Percentiles rank a stretch among this genome's conserved stretches.
Conservation (phyloP, 371 early-diverging fungal species). For the Mucor circinelloides region DNA sequence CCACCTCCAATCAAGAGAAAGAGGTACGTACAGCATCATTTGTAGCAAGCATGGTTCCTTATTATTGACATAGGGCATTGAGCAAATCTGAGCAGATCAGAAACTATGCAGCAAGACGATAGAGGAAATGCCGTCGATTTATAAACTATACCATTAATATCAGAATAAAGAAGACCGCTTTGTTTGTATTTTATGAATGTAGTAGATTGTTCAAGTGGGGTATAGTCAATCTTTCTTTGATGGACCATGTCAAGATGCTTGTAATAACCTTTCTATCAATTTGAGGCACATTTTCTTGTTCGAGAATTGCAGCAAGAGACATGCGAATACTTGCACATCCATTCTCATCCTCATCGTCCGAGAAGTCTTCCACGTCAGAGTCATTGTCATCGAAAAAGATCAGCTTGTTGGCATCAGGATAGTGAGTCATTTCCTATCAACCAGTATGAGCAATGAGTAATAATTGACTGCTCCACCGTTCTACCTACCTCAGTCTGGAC, state of each 20-base stretch:
- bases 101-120: slow-evolving; percentile 1
- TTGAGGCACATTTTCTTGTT: slow-evolving; percentile 32
- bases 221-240: slow-evolving; percentile 24
- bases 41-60: not conserved
- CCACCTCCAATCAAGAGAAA: not conserved
- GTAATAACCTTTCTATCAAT: slow-evolving; percentile 13
- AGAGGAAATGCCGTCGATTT: not conserved
- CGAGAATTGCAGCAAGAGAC: slow-evolving; percentile 33
- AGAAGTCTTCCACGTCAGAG: slow-evolving; percentile 2
- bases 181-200: not conserved
- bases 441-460: not conserved
- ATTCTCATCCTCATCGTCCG: slow-evolving; percentile 22
- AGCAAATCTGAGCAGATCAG: not conserved
- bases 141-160: not conserved
- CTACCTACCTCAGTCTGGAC: slow-evolving; percentile 26
- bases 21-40: not conserved
- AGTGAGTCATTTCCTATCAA: slow-evolving; percentile 39
- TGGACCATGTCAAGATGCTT: slow-evolving; percentile 42
- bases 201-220: not conserved
- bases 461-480: not conserved
- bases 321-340: slow-evolving; percentile 32
- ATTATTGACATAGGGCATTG: not conserved
- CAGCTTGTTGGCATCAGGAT: slow-evolving; percentile 47
- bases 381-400: slow-evolving; percentile 32
- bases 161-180: not conserved